Base-by-base conservation (phyloP, 2,329 filamentous ascomycete species). In the Spiromastix sp. region DNA sequence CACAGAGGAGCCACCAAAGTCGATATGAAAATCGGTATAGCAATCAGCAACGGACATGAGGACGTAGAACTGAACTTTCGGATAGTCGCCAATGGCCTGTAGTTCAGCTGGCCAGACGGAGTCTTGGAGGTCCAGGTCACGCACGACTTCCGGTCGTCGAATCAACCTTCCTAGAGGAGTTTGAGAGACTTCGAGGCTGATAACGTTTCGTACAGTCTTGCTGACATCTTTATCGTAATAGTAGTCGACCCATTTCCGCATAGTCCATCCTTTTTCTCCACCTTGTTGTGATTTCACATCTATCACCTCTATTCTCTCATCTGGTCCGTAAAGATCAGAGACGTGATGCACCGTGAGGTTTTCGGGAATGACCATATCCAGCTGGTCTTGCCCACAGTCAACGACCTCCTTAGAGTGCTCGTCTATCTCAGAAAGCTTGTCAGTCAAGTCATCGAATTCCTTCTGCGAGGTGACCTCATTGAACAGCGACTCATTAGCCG, bases 21-120 rank as follows among this genome's bases (percentile, higher is more conserved):
- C 77, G 49, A 81, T 78, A 54, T 81, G 77, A 45, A 81, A 81
- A 52, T 81, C 77, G 13, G 77, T 81, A 45, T 79, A 81, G 54
- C 76, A 79, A 53, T 81, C 77, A 9, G 75, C 74, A 15, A 80
- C 76, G 4, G 77, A 81, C 77, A 81, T 81, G 22, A 81, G 59
- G 49, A 74, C 78, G 57, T 79, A 79, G 48, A 77, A 80, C 40
- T 79, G 75, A 5, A 81, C 77, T 39, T 75, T 72, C 5, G 76
- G 74, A 37, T 67, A 74, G 36, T 75, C 68, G 19, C 67, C 66
- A 42, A 70, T 67, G 31, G 71, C 70, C 48, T 66, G 54, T n/a
- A 66, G 46, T 30, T 69, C 65, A 8, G 57, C 49, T 17, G 68
- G 65, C 67, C 67, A 71, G 10, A 70, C 67, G 11, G 61, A 55